Evolutionary conservation across 495 filamentous ascomycete species (phyloP).

Genomic region (Pyrenula massariospora): DNA sequence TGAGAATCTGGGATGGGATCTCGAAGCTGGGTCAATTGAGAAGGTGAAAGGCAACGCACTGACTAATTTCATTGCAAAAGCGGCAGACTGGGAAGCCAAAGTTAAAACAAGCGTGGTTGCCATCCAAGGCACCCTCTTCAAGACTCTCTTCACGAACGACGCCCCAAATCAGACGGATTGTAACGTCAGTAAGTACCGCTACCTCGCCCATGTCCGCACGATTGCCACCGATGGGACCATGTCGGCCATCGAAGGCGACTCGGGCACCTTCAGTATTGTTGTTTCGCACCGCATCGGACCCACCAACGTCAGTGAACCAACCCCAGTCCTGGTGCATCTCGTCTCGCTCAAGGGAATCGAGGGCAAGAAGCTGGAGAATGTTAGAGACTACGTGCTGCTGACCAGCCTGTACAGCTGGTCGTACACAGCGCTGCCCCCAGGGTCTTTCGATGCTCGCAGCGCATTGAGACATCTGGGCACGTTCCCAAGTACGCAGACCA

Average conservation of each 20-base stretch:
- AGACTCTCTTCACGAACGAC: slow-evolving; percentile 9
- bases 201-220: slow-evolving; percentile 29
- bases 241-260: slow-evolving; percentile 14
- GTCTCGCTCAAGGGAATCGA: slow-evolving; percentile 23
- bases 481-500: slow-evolving; percentile 21
- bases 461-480: slow-evolving; percentile 7
- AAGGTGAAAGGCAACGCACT: too few relatives aligned
- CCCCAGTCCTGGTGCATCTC: slow-evolving; percentile 20
- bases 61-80: slow-evolving; percentile 3
- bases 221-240: slow-evolving; percentile 27
- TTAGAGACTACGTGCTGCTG: slow-evolving; percentile 18
- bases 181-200: slow-evolving; percentile 18
- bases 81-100: slow-evolving; percentile 1
- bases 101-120: slow-evolving; percentile 13
- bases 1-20: too few relatives aligned
- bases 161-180: neutral
- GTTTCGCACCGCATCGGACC: slow-evolving; percentile 20
- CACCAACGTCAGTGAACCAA: slow-evolving; percentile 7
- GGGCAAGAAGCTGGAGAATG: too few relatives aligned
- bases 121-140: slow-evolving; percentile 12
- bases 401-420: slow-evolving; percentile 31
- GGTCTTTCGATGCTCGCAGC: slow-evolving; percentile 18
- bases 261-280: slow-evolving; percentile 23
- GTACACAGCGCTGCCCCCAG: slow-evolving; percentile 26
- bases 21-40: too few relatives aligned